Evolutionary conservation across 73 alveolate species (phyloP).

Genomic region (Symbiodinium pilosum): DNA sequence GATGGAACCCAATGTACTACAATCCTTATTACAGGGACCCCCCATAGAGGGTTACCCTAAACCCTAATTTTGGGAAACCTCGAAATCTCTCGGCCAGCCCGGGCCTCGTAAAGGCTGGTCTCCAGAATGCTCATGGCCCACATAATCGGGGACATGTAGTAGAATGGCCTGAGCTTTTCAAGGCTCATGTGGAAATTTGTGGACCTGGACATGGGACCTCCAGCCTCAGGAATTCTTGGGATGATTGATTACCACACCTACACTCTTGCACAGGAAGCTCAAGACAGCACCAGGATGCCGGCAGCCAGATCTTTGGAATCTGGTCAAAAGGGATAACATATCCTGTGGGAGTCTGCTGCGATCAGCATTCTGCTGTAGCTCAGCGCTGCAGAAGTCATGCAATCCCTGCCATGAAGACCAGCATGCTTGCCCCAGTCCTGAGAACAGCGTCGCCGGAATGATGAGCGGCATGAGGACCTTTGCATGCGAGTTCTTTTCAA

Average conservation of each 20-base stretch:
- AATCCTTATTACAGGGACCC: no score
- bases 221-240: no score
- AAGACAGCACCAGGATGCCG: background rate
- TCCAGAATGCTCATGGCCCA: slow-evolving; percentile 82
- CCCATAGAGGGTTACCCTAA: no score
- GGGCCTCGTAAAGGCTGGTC: slow-evolving; percentile 69
- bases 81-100: no score
- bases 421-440: slow-evolving; percentile 1
- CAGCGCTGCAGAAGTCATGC: background rate
- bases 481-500: no score
- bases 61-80: no score
- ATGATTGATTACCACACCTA: no score
- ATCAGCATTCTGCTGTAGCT: no score
- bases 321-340: slow-evolving; percentile 63
- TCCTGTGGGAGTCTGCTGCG: slow-evolving; percentile 24
- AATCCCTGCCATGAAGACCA: no score
- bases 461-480: slow-evolving; percentile 85
- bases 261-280: background rate
- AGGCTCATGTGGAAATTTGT: background rate
- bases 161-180: slow-evolving; percentile 30
- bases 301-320: slow-evolving; percentile 54
- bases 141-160: slow-evolving; percentile 81
- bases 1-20: no score
- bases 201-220: background rate
- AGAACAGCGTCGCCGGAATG: slow-evolving; percentile 63